A percentile compares a stretch with the other conserved stretches of the same genome.
phyloP scores from a whole-genome alignment of 257 asterid species.

The Ophiorrhiza pumila region DNA sequence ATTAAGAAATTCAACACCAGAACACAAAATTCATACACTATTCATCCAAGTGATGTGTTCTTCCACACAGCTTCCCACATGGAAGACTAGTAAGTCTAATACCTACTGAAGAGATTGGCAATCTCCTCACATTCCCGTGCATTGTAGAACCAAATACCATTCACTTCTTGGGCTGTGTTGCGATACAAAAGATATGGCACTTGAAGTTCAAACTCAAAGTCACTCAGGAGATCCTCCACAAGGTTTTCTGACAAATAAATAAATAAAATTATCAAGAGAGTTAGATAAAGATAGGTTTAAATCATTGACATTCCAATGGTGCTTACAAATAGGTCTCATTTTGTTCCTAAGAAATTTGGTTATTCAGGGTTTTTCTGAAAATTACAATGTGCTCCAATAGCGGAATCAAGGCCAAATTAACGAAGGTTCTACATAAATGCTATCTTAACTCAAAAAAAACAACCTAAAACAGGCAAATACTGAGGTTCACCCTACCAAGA shows the following conservation, averaged over 20 bases:
- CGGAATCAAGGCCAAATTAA: background rate
- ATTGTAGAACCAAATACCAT: conserved; percentile 89
- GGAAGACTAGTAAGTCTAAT: conserved; percentile 6
- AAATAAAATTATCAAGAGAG: background rate
- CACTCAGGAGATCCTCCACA: conserved; percentile 77
- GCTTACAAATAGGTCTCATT: background rate
- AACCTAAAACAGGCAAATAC: background rate
- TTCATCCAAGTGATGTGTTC: background rate
- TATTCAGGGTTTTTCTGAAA: background rate
- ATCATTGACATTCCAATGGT: background rate
- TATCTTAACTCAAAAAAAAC: background rate
- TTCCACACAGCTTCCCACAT: background rate
- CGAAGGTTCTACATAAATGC: background rate
- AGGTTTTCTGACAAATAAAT: conserved; percentile 37
- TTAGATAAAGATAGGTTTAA: background rate
- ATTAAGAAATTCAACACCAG: background rate
- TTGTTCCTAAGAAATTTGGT: background rate
- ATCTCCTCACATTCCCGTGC: conserved; percentile 67
- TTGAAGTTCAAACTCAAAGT: conserved; percentile 77
- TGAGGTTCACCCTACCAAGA: background rate
- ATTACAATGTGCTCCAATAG: background rate
- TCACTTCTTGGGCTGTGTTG: conserved; percentile 71
- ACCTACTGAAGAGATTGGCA: conserved; percentile 73
- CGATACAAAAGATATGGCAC: conserved; percentile 73
- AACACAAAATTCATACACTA: background rate